Evolutionary conservation across 345 rosid species (phyloP).

Genomic region (Moricandia moricandioides): DNA sequence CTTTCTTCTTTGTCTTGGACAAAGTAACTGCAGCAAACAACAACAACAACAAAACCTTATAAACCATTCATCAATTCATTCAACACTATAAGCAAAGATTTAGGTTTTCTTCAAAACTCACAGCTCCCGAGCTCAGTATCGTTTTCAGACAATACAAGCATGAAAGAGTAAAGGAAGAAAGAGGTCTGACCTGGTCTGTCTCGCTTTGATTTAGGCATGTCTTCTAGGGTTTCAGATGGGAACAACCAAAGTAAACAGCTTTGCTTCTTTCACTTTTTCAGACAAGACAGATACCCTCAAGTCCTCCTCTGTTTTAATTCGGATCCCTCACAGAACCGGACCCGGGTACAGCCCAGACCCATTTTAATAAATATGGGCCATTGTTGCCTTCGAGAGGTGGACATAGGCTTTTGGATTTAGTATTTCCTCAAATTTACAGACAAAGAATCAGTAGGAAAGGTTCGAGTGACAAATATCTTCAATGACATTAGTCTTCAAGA

Average conservation of each 20-base stretch:
- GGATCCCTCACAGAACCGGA: slow-evolving; percentile 19
- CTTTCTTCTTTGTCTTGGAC: slow-evolving; percentile 96
- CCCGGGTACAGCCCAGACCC: slow-evolving; percentile 1
- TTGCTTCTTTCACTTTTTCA: slow-evolving; percentile 11
- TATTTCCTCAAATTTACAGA: too few species aligned
- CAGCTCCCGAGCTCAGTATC: background rate
- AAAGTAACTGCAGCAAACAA: slow-evolving; percentile 58
- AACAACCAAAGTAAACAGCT: slow-evolving; percentile 26
- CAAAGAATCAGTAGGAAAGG: too few species aligned
- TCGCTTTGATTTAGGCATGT: slow-evolving; percentile 96
- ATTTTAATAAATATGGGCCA: background rate
- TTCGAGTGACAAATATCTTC: too few species aligned
- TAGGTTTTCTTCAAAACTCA: background rate
- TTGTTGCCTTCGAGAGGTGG: background rate
- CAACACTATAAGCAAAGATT: too few species aligned
- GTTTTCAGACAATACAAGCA: background rate
- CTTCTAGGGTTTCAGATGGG: slow-evolving; percentile 8
- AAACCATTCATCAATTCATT: too few species aligned
- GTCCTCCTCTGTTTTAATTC: slow-evolving; percentile 13
- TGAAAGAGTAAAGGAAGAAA: background rate
- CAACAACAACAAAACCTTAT: background rate
- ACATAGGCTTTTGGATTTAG: background rate
- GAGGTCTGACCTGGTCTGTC: slow-evolving; percentile 59
- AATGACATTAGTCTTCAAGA: background rate
- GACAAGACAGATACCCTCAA: slow-evolving; percentile 19